Base-by-base conservation (phyloP, 1,139 yeast species). In the Debaryomyces sp. region DNA sequence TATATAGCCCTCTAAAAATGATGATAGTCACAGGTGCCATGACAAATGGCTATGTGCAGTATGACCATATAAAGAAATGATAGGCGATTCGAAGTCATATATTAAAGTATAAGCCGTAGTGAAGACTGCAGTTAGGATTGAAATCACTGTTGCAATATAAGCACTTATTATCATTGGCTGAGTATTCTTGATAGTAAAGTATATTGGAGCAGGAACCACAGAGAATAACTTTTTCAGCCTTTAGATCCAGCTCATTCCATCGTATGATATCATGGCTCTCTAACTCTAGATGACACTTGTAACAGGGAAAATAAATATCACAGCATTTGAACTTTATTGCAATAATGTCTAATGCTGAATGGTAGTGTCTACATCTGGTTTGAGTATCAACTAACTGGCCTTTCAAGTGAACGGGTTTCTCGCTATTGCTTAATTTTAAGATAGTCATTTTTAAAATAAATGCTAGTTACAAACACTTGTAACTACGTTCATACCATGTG, bases 301-400 rank as follows among this genome's bases (percentile, higher is more conserved):
- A 72, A 57, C 80, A 76, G 1, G 79, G 77, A 50, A 62, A 76
- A 50, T 64, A 75, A 7, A 50, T 46, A 13, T 47, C 53, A 53
- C 80, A 76, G 56, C 80, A 76, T 48, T 64, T 66, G 58, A 72
- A 74, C 52, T 69, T 71, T 46, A 76, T 60, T 15, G 80, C 80
- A 2, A 76, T 70, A n/a, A 75, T 64, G 52, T 76, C 80, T 2
- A 67, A 54, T 3, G 46, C 48, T 26, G 67, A 49, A 45, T 71
- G 67, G 55, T 74, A 75, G 60, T 76, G 80, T 7, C 41, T 36
- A 50, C 80, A 76, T 26, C 80, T 55, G 9, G 80, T 74, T 33
- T 69, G 53, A 4, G 49, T 39, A 53, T 76, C 80, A 4, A 67
- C 59, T 1, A 62, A 32, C 10, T 53, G 57, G 2, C 73, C 72